These are phyloP conservation scores for Rhizopus sp. DNA, from an alignment of 371 early-diverging fungal species.

Conservation along the genomic window DNA sequence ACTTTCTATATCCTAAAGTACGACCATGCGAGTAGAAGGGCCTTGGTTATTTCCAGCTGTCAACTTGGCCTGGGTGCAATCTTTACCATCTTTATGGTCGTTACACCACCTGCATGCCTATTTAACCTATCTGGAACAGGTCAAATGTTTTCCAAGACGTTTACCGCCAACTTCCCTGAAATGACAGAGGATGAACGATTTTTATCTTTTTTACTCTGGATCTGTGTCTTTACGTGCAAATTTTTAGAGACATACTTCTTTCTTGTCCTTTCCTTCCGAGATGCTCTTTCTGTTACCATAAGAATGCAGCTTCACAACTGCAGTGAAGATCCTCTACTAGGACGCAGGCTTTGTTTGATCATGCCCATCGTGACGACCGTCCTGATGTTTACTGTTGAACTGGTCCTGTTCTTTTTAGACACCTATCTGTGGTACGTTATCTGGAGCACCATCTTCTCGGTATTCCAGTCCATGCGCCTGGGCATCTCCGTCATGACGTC, in stretches of 20 bases:
- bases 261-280: conserved; percentile 77
- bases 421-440: conserved; percentile 93
- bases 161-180: conserved; percentile 78
- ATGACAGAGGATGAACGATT: conserved; percentile 67
- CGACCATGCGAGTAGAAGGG: conserved; percentile 37
- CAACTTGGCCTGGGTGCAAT: conserved; percentile 71
- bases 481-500: conserved; percentile 87
- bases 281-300: conserved; percentile 68
- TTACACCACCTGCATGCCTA: conserved; percentile 64
- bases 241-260: conserved; percentile 84
- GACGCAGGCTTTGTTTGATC: conserved; percentile 56
- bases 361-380: conserved; percentile 70
- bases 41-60: conserved; percentile 60
- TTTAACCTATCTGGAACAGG: conserved; percentile 48
- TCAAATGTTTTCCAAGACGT: conserved; percentile 66
- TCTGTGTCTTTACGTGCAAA: conserved; percentile 75
- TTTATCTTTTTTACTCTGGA: conserved; percentile 77
- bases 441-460: conserved; percentile 81
- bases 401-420: conserved; percentile 84
- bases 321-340: conserved; percentile 46
- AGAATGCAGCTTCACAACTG: conserved; percentile 58
- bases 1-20: conserved; percentile 59
- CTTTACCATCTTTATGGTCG: conserved; percentile 62
- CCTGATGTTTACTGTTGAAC: conserved; percentile 73
- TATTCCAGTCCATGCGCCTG: conserved; percentile 74